A percentile compares a stretch with the other conserved stretches of the same genome.
Evolutionary conservation across 208 protist genomes (phyloP).

Genomic region (Vickermania ingenoplastis): DNA sequence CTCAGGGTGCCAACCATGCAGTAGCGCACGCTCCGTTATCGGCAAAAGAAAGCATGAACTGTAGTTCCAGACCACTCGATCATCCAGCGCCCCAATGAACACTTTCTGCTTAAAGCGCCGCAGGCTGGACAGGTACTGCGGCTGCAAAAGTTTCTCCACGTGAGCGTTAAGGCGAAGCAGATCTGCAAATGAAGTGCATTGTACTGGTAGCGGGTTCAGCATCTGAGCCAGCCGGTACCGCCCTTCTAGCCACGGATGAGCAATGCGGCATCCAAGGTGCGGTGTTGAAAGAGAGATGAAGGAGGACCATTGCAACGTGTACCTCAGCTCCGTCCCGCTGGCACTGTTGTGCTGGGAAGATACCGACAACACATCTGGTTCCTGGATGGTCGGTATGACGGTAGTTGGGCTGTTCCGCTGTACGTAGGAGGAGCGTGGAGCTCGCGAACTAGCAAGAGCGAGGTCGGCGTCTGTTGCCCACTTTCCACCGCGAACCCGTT

Average conservation of each 20-base stretch:
- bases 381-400: too few relatives aligned
- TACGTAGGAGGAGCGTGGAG: not conserved
- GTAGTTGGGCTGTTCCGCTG: not conserved
- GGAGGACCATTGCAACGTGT: not conserved
- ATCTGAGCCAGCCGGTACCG: not conserved
- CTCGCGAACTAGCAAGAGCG: not conserved
- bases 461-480: too few relatives aligned
- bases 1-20: not conserved
- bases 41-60: conserved; percentile 27
- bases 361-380: too few relatives aligned
- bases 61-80: conserved; percentile 27
- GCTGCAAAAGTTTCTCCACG: conserved; percentile 7
- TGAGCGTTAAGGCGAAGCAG: conserved; percentile 4
- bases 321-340: too few relatives aligned
- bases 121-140: conserved; percentile 17
- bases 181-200: not conserved
- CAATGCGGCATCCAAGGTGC: not conserved
- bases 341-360: too few relatives aligned
- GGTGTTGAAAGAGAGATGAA: not conserved
- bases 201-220: not conserved
- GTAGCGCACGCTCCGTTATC: not conserved
- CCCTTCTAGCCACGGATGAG: not conserved
- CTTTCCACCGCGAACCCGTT: too few relatives aligned
- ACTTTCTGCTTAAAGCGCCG: conserved; percentile 17
- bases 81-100: conserved; percentile 22